Conservation (phyloP, 2,329 filamentous ascomycete species). For the Aspergillus sp. region DNA sequence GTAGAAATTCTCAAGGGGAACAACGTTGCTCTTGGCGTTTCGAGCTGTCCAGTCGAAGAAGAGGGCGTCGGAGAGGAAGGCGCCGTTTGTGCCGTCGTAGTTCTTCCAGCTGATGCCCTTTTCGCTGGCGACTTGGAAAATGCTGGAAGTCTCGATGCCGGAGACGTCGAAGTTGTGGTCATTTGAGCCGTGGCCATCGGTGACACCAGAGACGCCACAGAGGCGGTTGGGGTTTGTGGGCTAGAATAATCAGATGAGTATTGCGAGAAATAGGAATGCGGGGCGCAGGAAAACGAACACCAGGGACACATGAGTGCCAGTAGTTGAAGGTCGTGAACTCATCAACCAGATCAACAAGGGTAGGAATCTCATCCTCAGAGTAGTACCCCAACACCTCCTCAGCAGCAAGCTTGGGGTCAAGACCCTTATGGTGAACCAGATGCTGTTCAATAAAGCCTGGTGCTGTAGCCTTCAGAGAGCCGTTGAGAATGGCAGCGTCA, state of each 20-base stretch:
- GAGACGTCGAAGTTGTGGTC: slow-evolving; percentile 32
- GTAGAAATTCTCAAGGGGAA: slow-evolving; percentile 40
- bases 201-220: slow-evolving; percentile 35
- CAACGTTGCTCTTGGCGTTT: slow-evolving; percentile 31
- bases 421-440: slow-evolving; percentile 37
- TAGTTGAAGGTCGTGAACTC: slow-evolving; percentile 51
- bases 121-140: slow-evolving; percentile 46
- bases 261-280: no score
- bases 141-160: slow-evolving; percentile 34
- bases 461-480: slow-evolving; percentile 35
- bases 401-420: slow-evolving; percentile 32
- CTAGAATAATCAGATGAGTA: slow-evolving; percentile 21
- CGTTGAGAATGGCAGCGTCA: slow-evolving; percentile 40
- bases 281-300: slow-evolving; percentile 36
- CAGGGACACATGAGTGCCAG: slow-evolving; percentile 50
- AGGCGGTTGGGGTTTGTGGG: slow-evolving; percentile 51
- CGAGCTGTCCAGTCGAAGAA: slow-evolving; percentile 42
- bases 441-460: slow-evolving; percentile 49
- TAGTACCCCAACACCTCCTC: slow-evolving; percentile 52
- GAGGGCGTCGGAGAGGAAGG: slow-evolving; percentile 32
- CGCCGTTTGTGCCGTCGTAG: slow-evolving; percentile 34
- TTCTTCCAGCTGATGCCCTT: slow-evolving; percentile 42
- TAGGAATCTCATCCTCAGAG: slow-evolving; percentile 47
- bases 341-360: slow-evolving; percentile 45
- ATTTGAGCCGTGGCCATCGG: slow-evolving; percentile 38